Base-by-base conservation (phyloP, 257 asterid species). In the Solanum sitiens region DNA sequence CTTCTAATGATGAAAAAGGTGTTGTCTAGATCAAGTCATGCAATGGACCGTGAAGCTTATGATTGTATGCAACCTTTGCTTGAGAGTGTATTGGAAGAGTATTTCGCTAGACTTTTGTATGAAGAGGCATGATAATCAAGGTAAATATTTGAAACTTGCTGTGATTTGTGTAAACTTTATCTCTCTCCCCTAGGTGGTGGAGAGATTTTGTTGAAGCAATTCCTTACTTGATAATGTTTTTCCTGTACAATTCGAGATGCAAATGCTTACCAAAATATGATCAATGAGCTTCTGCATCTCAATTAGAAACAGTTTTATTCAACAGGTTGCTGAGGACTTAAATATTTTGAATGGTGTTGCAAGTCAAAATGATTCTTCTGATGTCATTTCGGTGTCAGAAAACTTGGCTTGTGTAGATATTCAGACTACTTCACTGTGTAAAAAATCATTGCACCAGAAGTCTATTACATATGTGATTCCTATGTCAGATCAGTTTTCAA, bases 121-220 rank as follows among this genome's bases (percentile, higher is more conserved):
- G 95, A 88, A 85, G 96, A 95, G 92, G 98, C 77, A 59, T 86
- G 71, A 44, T 61, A 59, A 86, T 89, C 47, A 94, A 94, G 95
- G 99, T 94, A 47, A 86, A 86, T 30, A 80, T 45, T 27, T 77
- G 15, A 23, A 77, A 44, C 63, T 47, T 86, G 87, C 70, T 87
- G 33, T 84, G 40, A 84, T 85, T 39, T 63, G 56, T 33, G 53
- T 32, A 56, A 83, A 67, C 72, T 63, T 30, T 56, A 47, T 45
- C 71, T 35, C 86, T 25, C 76, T 68, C 11, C 65, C 85, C 47
- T 42, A 42, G 84, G 25, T 45, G 65, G 25, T 79, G 84, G 67
- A 79, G 84, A 44, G 25, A 27, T 79, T 79, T 25, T 79, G 25
- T 44, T 77, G 65, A 79, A 45, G 84, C 3, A 27, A 45, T 45